Base-by-base conservation (phyloP, 1,284 basidiomycete species). In the Microbotryum violaceum region DNA sequence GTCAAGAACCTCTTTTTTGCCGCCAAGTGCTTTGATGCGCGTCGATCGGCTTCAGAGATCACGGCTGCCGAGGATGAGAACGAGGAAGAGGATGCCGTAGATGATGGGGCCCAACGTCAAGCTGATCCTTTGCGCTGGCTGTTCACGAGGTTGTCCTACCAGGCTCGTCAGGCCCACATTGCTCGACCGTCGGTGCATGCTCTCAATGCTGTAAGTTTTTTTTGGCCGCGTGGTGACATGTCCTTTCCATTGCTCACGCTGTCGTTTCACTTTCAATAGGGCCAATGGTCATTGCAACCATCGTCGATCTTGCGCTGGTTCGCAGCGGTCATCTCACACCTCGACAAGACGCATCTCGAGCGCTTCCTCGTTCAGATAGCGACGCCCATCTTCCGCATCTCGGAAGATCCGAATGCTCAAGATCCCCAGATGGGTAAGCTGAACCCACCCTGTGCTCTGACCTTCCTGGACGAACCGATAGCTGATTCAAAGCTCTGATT, bases 1-100 rank as follows among this genome's bases (percentile, higher is more conserved):
- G 91, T 97, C 72, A 97, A 97, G 79, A 92, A 97, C 68, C 76
- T 98, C 18, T 91, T 96, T 72, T 96, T 88, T 72, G 79, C 96
- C 37, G 89, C 88, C 33, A 91, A 90, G 76, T 85, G 85, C 75
- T 93, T 92, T 77, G 82, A 52, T 4, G 61, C 67, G 6, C 58
- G 67, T 8, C 37, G 53, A 16, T 14, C 27, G 9, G 47, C 21
- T 27, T 20, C 33, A 3, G 44, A 10, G 76, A 73, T 0, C 67
- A 50, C 31, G 62, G 63, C 1, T 53, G 51, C 65, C 45, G 70
- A 67, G 1, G 65, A 59, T 29, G 67, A 70, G 44, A 68, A 66
- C 14, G 70, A 67, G 2, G 63, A 62, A 6, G 71, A 63, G 27
- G 69, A 63, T 9, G 74, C 65, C 10, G 71, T 63, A 9, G 74